These are phyloP conservation scores for thale cress (Arabidopsis thaliana) DNA, from an alignment of 345 rosid species.

Conservation along the genomic window DNA sequence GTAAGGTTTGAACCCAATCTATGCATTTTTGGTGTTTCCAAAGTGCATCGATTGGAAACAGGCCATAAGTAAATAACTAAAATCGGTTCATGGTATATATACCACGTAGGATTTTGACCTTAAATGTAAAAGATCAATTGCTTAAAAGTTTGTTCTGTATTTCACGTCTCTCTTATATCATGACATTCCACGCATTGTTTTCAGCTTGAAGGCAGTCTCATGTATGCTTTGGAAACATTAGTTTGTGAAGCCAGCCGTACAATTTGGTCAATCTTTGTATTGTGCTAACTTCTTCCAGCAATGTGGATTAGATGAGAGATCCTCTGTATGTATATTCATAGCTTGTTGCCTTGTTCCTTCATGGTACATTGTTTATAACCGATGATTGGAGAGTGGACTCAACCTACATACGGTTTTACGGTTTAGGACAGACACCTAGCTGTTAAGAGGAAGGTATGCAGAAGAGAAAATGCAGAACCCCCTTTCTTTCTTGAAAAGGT, in stretches of 20 bases:
- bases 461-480: slow-evolving; percentile 1
- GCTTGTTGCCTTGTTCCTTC: slow-evolving; percentile 6
- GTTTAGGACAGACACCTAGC: slow-evolving; percentile 1
- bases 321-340: slow-evolving; percentile 4
- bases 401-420: slow-evolving; percentile 2
- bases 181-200: slow-evolving; percentile 7
- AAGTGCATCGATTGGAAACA: slow-evolving; percentile 17
- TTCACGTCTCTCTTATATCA: slow-evolving; percentile 2
- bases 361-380: not conserved
- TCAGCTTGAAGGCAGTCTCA: slow-evolving; percentile 5
- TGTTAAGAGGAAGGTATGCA: slow-evolving; percentile 1
- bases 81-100: slow-evolving; percentile 40
- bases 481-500: too few species aligned
- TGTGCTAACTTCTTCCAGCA: slow-evolving; percentile 1
- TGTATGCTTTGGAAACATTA: not conserved
- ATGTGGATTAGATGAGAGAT: slow-evolving; percentile 23
- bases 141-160: not conserved
- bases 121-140: slow-evolving; percentile 21
- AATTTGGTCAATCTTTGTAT: not conserved
- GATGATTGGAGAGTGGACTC: slow-evolving; percentile 4
- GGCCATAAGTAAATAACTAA: slow-evolving; percentile 34
- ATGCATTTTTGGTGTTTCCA: slow-evolving; percentile 28
- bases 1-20: slow-evolving; percentile 34
- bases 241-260: not conserved
- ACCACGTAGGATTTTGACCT: slow-evolving; percentile 16